These are phyloP conservation scores for Colletotrichum sp. DNA, from an alignment of 2,329 filamentous ascomycete genomes.

Conservation along the genomic window DNA sequence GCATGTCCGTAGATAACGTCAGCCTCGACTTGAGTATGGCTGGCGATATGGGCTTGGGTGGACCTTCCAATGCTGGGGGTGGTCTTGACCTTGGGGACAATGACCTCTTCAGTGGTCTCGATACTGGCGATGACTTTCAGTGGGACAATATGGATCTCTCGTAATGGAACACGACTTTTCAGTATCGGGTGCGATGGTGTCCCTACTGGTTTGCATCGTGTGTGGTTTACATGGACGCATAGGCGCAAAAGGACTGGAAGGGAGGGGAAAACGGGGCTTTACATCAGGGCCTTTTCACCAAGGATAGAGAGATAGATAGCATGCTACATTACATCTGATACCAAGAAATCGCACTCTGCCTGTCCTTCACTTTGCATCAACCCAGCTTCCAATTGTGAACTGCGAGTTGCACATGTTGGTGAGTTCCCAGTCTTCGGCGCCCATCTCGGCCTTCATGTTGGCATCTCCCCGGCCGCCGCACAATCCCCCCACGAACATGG, in stretches of 20 bases:
- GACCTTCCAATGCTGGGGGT: conserved; percentile 34
- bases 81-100: conserved; percentile 42
- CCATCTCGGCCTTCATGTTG: conserved; percentile 43
- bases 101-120: conserved; percentile 42
- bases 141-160: conserved; percentile 42
- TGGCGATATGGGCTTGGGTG: conserved; percentile 42
- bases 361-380: background rate
- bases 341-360: background rate
- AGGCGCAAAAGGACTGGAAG: background rate
- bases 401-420: conserved; percentile 70
- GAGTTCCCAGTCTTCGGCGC: conserved; percentile 71
- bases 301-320: background rate
- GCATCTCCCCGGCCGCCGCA: conserved; percentile 53
- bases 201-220: background rate
- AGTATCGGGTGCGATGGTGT: background rate
- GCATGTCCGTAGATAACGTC: conserved; percentile 43
- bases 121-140: conserved; percentile 49
- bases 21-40: conserved; percentile 53
- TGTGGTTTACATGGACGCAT: background rate
- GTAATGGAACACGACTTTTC: background rate
- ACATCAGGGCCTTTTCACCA: background rate
- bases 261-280: background rate
- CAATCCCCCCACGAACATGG: conserved; percentile 66
- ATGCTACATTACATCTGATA: conserved; percentile 3
- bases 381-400: conserved; percentile 55